phyloP scores from a whole-genome alignment of 1,139 yeast species.

The Schwanniomyces etchellsii region DNA sequence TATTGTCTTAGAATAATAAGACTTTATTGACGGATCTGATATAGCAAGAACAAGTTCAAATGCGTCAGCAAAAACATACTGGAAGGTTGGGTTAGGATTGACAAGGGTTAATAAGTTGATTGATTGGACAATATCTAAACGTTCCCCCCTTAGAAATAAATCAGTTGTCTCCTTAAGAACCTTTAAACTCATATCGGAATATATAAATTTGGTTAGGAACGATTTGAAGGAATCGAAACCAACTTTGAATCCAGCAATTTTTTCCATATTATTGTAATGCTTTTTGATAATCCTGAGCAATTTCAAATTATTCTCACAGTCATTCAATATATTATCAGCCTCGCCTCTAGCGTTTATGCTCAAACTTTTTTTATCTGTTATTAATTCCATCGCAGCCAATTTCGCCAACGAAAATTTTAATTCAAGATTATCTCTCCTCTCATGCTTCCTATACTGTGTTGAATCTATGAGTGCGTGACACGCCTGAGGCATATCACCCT shows the following conservation, averaged over 20 bases:
- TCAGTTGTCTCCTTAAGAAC: constrained; percentile 27
- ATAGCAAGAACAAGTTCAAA: constrained; percentile 27
- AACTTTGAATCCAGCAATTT: constrained; percentile 23
- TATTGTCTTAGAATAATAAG: constrained; percentile 25
- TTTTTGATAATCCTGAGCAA: constrained; percentile 43
- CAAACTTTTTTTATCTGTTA: constrained; percentile 17
- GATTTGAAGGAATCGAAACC: constrained; percentile 13
- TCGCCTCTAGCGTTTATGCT: constrained; percentile 2
- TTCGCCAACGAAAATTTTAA: constrained; percentile 70
- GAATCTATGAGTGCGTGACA: constrained; percentile 40
- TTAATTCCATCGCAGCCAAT: constrained; percentile 29
- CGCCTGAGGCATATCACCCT: constrained; percentile 46
- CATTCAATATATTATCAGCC: constrained; percentile 9
- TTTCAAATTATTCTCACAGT: constrained; percentile 45
- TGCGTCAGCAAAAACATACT: constrained; percentile 29
- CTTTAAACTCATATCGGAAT: constrained; percentile 9
- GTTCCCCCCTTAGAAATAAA: constrained; percentile 30
- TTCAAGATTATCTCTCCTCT: constrained; percentile 43
- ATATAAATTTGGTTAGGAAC: constrained; percentile 18
- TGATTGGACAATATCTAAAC: constrained; percentile 41
- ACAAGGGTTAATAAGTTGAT: constrained; percentile 55
- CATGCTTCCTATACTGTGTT: constrained; percentile 30
- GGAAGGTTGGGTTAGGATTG: constrained; percentile 22
- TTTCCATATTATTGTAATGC: constrained; percentile 45
- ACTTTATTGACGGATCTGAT: constrained; percentile 18